Conservation (phyloP, 768 basidiomycete species). For the Kwoniella heveanensis region DNA sequence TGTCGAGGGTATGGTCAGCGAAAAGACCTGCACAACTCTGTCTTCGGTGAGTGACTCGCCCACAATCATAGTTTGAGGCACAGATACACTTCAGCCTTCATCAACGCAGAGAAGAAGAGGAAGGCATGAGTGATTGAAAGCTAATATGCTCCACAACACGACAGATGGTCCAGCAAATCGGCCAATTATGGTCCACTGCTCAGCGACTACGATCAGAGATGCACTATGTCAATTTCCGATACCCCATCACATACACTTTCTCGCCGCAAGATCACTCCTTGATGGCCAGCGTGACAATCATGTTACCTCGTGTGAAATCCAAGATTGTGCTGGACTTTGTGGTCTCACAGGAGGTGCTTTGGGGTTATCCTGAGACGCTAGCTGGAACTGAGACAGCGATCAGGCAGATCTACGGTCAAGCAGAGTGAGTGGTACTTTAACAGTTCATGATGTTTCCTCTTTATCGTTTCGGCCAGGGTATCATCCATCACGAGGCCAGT, state of each 20-base stretch:
- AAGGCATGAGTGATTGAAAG: background rate
- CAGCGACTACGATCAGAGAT: conserved; percentile 38
- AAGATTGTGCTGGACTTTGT: conserved; percentile 12
- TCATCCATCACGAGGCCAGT: too few species aligned
- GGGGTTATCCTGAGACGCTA: conserved; percentile 20
- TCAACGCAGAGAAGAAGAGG: too few species aligned
- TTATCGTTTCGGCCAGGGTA: conserved; percentile 19
- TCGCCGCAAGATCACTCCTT: background rate
- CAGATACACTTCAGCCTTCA: too few species aligned
- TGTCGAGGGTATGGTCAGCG: conserved; percentile 22
- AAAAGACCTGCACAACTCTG: conserved; percentile 3
- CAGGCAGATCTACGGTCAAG: conserved; percentile 16
- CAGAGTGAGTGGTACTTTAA: conserved; percentile 26
- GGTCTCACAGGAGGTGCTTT: conserved; percentile 15
- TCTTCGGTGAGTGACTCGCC: conserved; percentile 23
- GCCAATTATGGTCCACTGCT: conserved; percentile 33
- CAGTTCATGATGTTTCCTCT: too few species aligned
- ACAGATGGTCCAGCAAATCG: conserved; percentile 26
- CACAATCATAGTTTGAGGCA: too few species aligned
- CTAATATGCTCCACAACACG: background rate
- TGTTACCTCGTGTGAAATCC: conserved; percentile 9
- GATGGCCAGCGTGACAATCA: conserved; percentile 10
- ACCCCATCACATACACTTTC: conserved; percentile 29
- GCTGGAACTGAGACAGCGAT: conserved; percentile 6
- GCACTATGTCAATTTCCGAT: conserved; percentile 36